Evolutionary conservation across 83 land plant genomes (phyloP).

Genomic region (Larix sibirica): DNA sequence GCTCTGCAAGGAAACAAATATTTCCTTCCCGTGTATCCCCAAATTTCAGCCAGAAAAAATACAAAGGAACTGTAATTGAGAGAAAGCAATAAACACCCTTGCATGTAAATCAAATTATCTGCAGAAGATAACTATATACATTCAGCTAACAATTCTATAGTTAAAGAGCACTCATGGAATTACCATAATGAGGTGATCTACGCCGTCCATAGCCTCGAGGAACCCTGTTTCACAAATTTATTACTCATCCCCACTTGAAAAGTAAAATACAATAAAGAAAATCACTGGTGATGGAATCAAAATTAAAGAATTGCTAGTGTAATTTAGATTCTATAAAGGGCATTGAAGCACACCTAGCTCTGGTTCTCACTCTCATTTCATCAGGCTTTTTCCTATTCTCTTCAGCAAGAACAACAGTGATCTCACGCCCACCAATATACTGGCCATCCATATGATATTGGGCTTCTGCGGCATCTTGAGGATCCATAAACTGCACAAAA

Average conservation of each 20-base stretch:
- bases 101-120: neutral
- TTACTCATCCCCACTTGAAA: neutral
- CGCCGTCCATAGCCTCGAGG: constrained; percentile 12
- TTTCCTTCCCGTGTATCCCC: too few relatives aligned
- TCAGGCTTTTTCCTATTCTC: constrained; percentile 76
- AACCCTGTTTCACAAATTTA: neutral
- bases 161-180: neutral
- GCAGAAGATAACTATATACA: neutral
- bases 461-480: constrained; percentile 81
- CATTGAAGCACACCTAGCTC: constrained; percentile 40
- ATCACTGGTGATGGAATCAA: neutral
- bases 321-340: neutral
- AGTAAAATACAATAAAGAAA: neutral
- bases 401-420: constrained; percentile 84
- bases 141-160: neutral
- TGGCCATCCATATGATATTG: constrained; percentile 69
- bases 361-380: constrained; percentile 65
- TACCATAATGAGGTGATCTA: constrained; percentile 7
- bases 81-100: neutral
- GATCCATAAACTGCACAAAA: constrained; percentile 87
- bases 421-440: constrained; percentile 71
- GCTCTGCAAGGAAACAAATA: too few relatives aligned
- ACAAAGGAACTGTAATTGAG: too few relatives aligned
- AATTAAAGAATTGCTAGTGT: neutral
- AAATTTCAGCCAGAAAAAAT: too few relatives aligned